Evolutionary conservation across 306 rosid species (phyloP).

Genomic region (Cicer arietinum): DNA sequence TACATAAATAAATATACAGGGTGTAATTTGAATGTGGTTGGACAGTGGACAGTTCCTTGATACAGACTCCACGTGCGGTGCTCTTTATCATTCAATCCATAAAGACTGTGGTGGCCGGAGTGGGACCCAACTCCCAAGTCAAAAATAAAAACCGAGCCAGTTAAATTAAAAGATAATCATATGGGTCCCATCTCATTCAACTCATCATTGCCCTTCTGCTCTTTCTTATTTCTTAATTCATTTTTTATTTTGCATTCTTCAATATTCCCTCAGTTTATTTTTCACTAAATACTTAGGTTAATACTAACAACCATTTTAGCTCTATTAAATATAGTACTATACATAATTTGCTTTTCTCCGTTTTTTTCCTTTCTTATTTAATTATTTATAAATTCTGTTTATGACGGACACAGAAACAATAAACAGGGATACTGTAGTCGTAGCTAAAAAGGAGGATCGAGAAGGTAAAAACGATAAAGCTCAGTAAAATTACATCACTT

Average conservation of each 20-base stretch:
- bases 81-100: conserved; percentile 76
- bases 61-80: conserved; percentile 87
- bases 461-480: not conserved
- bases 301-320: too few species aligned
- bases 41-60: conserved; percentile 79
- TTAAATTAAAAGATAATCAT: conserved; percentile 44
- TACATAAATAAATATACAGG: conserved; percentile 55
- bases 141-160: conserved; percentile 51
- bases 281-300: too few species aligned
- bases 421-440: not conserved
- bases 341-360: not conserved
- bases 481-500: conserved; percentile 9
- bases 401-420: not conserved
- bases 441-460: not conserved
- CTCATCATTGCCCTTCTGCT: conserved; percentile 65
- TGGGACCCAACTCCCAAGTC: conserved; percentile 73
- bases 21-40: conserved; percentile 54
- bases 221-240: conserved; percentile 30
- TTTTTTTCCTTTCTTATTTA: not conserved
- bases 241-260: not conserved
- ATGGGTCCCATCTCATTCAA: conserved; percentile 73
- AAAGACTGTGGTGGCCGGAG: conserved; percentile 67
- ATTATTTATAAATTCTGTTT: not conserved
- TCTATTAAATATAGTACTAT: too few species aligned
- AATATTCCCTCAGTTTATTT: too few species aligned